phyloP scores from a whole-genome alignment of 2,329 filamentous ascomycete genomes.

The Pseudomassariella vexata region DNA sequence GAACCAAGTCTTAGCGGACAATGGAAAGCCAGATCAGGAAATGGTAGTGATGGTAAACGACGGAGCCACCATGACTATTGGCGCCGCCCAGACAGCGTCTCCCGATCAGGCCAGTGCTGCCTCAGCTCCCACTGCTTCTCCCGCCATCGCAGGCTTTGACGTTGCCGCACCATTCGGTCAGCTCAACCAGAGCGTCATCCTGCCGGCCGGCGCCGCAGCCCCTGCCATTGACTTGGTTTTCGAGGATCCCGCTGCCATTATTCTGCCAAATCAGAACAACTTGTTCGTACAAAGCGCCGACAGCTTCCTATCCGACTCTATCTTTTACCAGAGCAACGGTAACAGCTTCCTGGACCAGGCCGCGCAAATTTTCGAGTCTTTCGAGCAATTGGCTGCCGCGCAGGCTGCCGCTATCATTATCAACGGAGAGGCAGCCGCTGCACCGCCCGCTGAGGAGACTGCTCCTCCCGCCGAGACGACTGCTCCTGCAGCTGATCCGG shows the following conservation, averaged over 20 bases:
- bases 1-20: conserved; percentile 32
- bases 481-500: background rate
- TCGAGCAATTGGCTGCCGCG: conserved; percentile 14
- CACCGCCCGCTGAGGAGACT: background rate
- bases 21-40: conserved; percentile 25
- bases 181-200: conserved; percentile 26
- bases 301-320: conserved; percentile 27
- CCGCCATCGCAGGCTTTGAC: conserved; percentile 18
- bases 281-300: conserved; percentile 28
- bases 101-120: conserved; percentile 14
- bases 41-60: conserved; percentile 33
- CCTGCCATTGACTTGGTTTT: conserved; percentile 22
- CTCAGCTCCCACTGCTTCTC: conserved; percentile 11
- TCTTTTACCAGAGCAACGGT: conserved; percentile 18
- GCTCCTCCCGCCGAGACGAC: background rate
- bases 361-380: conserved; percentile 19
- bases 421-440: background rate
- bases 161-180: conserved; percentile 26
- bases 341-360: conserved; percentile 23
- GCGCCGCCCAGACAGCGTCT: conserved; percentile 16
- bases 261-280: conserved; percentile 24
- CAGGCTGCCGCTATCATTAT: conserved; percentile 5
- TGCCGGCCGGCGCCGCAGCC: conserved; percentile 24
- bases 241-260: conserved; percentile 31
- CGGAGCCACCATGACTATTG: conserved; percentile 28